phyloP scores from a whole-genome alignment of 2,329 filamentous ascomycete genomes.

The Sordariomycetes sp. region DNA sequence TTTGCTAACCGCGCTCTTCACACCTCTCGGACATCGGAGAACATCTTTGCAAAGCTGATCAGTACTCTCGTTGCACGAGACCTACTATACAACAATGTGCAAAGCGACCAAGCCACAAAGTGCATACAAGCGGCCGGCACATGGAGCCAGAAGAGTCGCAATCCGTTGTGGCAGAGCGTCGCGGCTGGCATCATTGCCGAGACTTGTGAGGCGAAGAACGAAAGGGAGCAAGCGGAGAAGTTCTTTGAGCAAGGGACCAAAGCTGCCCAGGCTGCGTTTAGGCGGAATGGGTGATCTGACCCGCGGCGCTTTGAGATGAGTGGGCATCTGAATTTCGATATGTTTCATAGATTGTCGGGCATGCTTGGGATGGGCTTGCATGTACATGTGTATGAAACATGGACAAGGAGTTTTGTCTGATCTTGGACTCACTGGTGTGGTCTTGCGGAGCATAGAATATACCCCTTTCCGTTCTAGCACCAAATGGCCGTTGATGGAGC shows the following conservation, averaged over 20 bases:
- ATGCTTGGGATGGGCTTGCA: too few species aligned
- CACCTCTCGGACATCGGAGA: constrained; percentile 59
- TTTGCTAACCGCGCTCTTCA: constrained; percentile 66
- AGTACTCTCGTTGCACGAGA: constrained; percentile 78
- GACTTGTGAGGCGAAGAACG: constrained; percentile 45
- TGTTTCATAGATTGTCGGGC: too few species aligned
- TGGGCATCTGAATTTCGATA: too few species aligned
- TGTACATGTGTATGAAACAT: too few species aligned
- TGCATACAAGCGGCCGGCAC: constrained; percentile 60
- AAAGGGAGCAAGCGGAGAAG: constrained; percentile 30
- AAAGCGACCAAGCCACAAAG: constrained; percentile 73
- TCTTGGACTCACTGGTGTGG: too few species aligned
- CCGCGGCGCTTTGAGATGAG: too few species aligned
- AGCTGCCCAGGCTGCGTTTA: constrained; percentile 33
- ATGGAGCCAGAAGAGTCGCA: constrained; percentile 61
- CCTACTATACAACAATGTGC: constrained; percentile 71
- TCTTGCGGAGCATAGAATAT: too few species aligned
- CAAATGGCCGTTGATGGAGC: too few species aligned
- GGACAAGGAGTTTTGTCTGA: too few species aligned
- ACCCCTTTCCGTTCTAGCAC: too few species aligned
- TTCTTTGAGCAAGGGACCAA: constrained; percentile 2
- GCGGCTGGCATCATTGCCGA: constrained; percentile 70
- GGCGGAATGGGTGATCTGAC: too few species aligned
- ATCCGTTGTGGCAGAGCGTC: constrained; percentile 71
- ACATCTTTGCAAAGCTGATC: constrained; percentile 74